Evolutionary conservation across 23 red algal species (phyloP), one percentile per base, ranked within the genome.

Genomic region (Chondrus crispus): DNA sequence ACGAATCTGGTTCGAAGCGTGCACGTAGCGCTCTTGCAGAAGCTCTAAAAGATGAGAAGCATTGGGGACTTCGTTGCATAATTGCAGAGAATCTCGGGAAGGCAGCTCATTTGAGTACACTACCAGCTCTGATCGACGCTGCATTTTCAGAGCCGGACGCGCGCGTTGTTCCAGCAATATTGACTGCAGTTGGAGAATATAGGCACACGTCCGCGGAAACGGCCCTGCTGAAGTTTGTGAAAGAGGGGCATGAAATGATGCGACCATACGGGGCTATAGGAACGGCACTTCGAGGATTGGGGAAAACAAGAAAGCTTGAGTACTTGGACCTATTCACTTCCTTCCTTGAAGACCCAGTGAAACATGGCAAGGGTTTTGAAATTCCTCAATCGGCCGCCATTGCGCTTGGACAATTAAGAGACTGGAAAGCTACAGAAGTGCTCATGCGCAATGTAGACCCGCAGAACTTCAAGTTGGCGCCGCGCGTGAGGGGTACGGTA

Each of bases 281-380:
- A 37, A 68, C 72, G 46, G 87, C 87, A 28, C 63, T 90, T 41
- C 26, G 32, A 45, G 72, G 69, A 22, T 52, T 90, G 28, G 87
- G 87, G 9, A 60, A 68, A 55, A 80, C 72, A 32, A 69, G 87
- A 44, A 90, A 90, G 22, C 5, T 90, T 43, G 87, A 90, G 45
- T 54, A 90, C 39, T 45, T 90, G 11, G 74, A 79, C 29, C 51
- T 90, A 30, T 68, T 90, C 35, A 46, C 52, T 37, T 47, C 18
- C 3, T 90, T 79, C 58, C 37, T 90, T 19, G 87, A 90, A 36
- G 87, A 90, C 18, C 60, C 73, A 9, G 51, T 53, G 12, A 79
- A 63, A 52, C 48, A 73, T 2, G 87, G 87, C 19, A 87, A 87
- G 37, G 80, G 87, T 54, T 90, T 90, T 80, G 87, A 90, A 53